Conservation (phyloP, 106 monocot species). For the Vanilla planifolia region DNA sequence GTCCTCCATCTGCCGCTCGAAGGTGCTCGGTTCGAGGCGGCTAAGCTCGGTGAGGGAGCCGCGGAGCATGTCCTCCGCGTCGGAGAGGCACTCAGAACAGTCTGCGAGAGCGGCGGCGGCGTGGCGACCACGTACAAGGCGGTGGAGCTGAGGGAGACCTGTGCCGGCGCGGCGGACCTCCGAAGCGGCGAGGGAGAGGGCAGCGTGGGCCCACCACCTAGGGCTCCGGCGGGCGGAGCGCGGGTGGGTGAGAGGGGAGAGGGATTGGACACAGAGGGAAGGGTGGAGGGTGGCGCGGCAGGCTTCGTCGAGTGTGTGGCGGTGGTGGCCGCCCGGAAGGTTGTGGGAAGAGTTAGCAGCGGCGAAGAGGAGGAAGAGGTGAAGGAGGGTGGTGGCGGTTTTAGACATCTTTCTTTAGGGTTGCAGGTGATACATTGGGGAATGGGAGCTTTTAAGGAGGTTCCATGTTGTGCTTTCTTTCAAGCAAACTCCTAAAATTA, state of each 20-base stretch:
- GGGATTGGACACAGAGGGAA: constrained; percentile 2
- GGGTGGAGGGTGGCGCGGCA: constrained; percentile 5
- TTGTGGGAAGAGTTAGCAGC: background rate
- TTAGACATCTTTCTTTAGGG: too few relatives aligned
- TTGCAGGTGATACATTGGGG: too few relatives aligned
- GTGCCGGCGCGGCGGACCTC: background rate
- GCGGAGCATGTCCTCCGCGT: constrained; percentile 8
- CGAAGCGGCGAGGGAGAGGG: background rate
- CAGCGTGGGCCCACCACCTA: constrained; percentile 4
- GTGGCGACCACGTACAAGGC: background rate
- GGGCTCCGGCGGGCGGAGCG: background rate
- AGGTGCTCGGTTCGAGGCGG: background rate
- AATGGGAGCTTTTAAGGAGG: too few relatives aligned
- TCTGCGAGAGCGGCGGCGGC: constrained; percentile 6
- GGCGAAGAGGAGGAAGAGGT: background rate
- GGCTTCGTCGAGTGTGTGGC: background rate
- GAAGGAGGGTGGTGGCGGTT: background rate
- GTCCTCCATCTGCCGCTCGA: constrained; percentile 11
- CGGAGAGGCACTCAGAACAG: constrained; percentile 15
- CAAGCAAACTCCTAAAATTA: too few relatives aligned
- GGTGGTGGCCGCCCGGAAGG: background rate
- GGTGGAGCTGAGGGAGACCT: background rate
- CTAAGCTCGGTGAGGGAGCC: constrained; percentile 4
- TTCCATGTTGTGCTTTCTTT: too few relatives aligned
- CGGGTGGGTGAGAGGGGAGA: background rate